Percentiles rank a stretch among this genome's conserved stretches.
Conservation (phyloP, 257 asterid genomes). For the Petrea volubilis region DNA sequence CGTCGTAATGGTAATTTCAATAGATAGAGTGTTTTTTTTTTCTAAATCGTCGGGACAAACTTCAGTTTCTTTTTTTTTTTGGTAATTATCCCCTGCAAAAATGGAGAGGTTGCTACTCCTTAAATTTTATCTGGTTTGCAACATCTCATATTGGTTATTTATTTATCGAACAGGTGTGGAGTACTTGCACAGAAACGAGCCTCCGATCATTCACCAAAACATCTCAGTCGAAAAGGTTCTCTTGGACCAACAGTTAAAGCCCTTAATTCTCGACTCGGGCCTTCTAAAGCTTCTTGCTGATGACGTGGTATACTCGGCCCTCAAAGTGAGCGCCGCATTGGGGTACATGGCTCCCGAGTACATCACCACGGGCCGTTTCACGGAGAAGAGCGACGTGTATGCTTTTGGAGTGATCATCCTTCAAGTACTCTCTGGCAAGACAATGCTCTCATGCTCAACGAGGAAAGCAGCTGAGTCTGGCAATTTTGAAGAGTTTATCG, state of each 20-base stretch:
- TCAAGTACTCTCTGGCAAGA: conserved; percentile 74
- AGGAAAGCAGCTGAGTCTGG: conserved; percentile 74
- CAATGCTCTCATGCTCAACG: conserved; percentile 44
- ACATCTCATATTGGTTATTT: background rate
- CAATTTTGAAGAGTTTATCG: conserved; percentile 52
- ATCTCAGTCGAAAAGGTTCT: conserved; percentile 81
- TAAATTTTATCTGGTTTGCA: background rate
- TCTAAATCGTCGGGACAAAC: too few relatives aligned
- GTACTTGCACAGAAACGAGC: conserved; percentile 70
- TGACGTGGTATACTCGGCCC: conserved; percentile 90
- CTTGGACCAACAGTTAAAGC: conserved; percentile 57
- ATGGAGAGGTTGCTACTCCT: too few relatives aligned
- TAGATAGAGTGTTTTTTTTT: too few relatives aligned
- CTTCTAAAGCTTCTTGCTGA: conserved; percentile 87
- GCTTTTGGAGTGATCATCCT: conserved; percentile 93
- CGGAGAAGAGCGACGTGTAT: conserved; percentile 94
- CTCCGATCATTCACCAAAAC: conserved; percentile 82
- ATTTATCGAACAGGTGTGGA: conserved; percentile 56
- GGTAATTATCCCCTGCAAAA: too few relatives aligned
- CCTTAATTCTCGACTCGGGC: conserved; percentile 78
- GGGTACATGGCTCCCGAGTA: conserved; percentile 99
- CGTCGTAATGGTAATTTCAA: too few relatives aligned
- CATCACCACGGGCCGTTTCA: conserved; percentile 87
- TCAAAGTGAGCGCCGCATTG: conserved; percentile 88
- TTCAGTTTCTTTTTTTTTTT: too few relatives aligned